Evolutionary conservation across 2,329 filamentous ascomycete species (phyloP).

Genomic region (Eutypa lata): DNA sequence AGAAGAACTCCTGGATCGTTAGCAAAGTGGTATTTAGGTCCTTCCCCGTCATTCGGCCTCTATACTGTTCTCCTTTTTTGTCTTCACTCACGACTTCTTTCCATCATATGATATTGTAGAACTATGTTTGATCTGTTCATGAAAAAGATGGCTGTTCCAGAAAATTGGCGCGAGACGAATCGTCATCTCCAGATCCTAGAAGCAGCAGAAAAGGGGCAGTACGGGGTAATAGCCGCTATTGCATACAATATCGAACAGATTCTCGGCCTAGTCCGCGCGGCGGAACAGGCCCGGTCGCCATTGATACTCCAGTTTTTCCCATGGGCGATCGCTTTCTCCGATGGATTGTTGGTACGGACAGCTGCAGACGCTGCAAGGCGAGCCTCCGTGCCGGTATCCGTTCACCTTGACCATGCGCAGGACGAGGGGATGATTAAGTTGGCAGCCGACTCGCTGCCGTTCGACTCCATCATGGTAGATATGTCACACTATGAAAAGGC

Average conservation of each 20-base stretch:
- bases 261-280: slow-evolving; percentile 36
- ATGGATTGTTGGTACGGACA: slow-evolving; percentile 48
- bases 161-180: too few relatives aligned
- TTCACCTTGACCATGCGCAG: slow-evolving; percentile 68
- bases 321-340: slow-evolving; percentile 65
- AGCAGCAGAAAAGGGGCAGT: slow-evolving; percentile 50
- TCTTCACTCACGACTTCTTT: too few relatives aligned
- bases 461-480: slow-evolving; percentile 74
- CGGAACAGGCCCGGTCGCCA: slow-evolving; percentile 57
- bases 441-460: slow-evolving; percentile 53
- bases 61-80: too few relatives aligned
- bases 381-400: slow-evolving; percentile 55
- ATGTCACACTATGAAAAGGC: slow-evolving; percentile 71
- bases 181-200: slow-evolving; percentile 41
- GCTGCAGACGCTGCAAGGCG: slow-evolving; percentile 52
- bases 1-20: too few relatives aligned
- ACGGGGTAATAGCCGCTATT: slow-evolving; percentile 52
- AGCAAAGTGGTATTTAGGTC: too few relatives aligned
- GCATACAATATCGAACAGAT: slow-evolving; percentile 72
- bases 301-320: slow-evolving; percentile 68
- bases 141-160: too few relatives aligned
- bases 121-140: too few relatives aligned
- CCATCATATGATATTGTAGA: too few relatives aligned
- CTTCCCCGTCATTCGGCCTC: too few relatives aligned
- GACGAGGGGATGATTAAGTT: slow-evolving; percentile 54